phyloP scores from a whole-genome alignment of 2,329 filamentous ascomycete species.

The Paracorniculantispora psalliotae region DNA sequence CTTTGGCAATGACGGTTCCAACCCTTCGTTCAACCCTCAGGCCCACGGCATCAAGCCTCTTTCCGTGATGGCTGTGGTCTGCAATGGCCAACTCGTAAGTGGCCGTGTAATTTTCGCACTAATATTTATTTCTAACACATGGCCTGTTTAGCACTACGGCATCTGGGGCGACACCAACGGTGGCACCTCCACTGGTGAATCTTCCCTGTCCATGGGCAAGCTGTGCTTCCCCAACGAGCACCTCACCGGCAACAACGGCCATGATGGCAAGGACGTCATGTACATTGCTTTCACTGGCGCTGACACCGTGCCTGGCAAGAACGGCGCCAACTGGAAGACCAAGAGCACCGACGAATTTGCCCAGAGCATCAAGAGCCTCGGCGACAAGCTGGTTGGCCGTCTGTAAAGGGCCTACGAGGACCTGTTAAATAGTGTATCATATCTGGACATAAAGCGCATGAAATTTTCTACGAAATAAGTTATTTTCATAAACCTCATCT shows the following conservation, averaged over 20 bases:
- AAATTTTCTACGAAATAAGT: background rate
- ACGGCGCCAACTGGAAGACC: slow-evolving; percentile 47
- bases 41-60: slow-evolving; percentile 37
- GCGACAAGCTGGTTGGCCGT: slow-evolving; percentile 37
- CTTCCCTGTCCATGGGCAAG: slow-evolving; percentile 45
- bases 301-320: slow-evolving; percentile 45
- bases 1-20: slow-evolving; percentile 31
- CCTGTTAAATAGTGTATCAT: background rate
- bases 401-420: background rate
- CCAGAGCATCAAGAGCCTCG: slow-evolving; percentile 39
- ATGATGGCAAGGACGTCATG: slow-evolving; percentile 49
- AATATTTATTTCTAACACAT: background rate
- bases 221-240: slow-evolving; percentile 42
- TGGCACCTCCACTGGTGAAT: slow-evolving; percentile 42
- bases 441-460: background rate
- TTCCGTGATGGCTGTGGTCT: slow-evolving; percentile 45
- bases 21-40: slow-evolving; percentile 30
- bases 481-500: too few relatives aligned
- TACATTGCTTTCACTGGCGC: slow-evolving; percentile 51
- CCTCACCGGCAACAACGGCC: slow-evolving; percentile 47
- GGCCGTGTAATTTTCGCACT: background rate
- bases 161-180: slow-evolving; percentile 54
- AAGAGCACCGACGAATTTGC: slow-evolving; percentile 40
- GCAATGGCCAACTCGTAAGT: slow-evolving; percentile 34
- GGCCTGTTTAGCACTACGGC: slow-evolving; percentile 41